Conservation (phyloP, 1,284 basidiomycete genomes). For the Cryptococcus sp. region DNA sequence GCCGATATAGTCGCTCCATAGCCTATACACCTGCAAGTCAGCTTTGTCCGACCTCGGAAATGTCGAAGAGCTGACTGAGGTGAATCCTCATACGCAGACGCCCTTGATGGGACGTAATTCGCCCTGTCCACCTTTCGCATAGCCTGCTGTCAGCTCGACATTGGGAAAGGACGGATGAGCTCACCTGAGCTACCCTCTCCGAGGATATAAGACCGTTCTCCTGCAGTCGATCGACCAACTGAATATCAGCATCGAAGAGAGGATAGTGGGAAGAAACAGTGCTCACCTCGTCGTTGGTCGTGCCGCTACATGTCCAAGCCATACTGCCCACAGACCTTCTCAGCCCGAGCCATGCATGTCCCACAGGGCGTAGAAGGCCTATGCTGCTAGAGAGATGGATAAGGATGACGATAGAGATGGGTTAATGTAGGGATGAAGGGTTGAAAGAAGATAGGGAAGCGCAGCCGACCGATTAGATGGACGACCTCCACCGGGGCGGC, state of each 20-base stretch:
- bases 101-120: conserved; percentile 34
- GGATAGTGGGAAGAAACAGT: neutral
- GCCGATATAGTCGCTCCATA: conserved; percentile 47
- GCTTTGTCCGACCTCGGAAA: neutral
- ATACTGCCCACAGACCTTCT: conserved; percentile 18
- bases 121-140: conserved; percentile 42
- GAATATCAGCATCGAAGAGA: neutral
- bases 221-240: conserved; percentile 41
- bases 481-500: no score
- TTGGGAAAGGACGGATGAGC: neutral
- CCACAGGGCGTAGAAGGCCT: no score
- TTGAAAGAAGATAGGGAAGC: no score
- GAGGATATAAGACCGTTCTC: conserved; percentile 33
- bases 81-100: conserved; percentile 40
- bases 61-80: conserved; percentile 36
- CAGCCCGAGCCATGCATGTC: neutral
- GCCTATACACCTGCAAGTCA: conserved; percentile 35
- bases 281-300: conserved; percentile 35
- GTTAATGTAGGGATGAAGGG: no score
- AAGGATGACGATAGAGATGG: no score
- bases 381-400: no score
- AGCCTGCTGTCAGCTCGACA: conserved; percentile 21
- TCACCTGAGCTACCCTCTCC: conserved; percentile 30
- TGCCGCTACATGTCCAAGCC: conserved; percentile 39
- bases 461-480: no score